These are phyloP conservation scores for Arabis alpina DNA, from an alignment of 345 rosid genomes.

Conservation along the genomic window DNA sequence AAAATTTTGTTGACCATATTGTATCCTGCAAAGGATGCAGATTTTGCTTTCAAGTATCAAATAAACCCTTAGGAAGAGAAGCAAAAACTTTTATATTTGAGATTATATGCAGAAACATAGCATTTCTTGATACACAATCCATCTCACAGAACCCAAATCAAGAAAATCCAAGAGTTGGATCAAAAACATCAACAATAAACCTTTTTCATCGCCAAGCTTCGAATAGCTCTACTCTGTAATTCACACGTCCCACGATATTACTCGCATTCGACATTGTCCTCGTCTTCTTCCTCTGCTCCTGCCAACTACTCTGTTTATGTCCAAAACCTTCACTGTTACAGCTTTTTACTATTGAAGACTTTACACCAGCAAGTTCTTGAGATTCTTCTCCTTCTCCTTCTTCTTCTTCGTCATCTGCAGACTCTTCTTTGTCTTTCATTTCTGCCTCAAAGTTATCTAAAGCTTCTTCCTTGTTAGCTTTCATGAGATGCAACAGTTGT, in stretches of 20 bases:
- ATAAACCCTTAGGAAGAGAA: not conserved
- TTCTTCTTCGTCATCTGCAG: conserved; percentile 37
- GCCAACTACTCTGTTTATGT: conserved; percentile 38
- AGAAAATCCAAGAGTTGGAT: conserved; percentile 21
- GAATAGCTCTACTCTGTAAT: conserved; percentile 65
- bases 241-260: conserved; percentile 54
- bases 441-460: conserved; percentile 23
- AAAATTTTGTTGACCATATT: too few species aligned
- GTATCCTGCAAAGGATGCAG: not conserved
- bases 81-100: conserved; percentile 16
- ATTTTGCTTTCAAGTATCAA: not conserved
- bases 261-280: conserved; percentile 49
- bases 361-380: conserved; percentile 42
- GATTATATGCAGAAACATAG: conserved; percentile 35
- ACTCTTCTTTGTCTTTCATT: conserved; percentile 45
- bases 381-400: conserved; percentile 46
- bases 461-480: conserved; percentile 44
- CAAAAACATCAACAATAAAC: conserved; percentile 27
- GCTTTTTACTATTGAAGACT: conserved; percentile 22
- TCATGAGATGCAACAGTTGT: conserved; percentile 42
- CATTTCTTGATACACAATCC: conserved; percentile 35
- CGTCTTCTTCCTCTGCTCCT: conserved; percentile 39
- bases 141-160: conserved; percentile 30
- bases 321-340: conserved; percentile 47
- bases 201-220: conserved; percentile 70